phyloP scores from a whole-genome alignment of 2,329 filamentous ascomycete species.

The Colletotrichum sidae region DNA sequence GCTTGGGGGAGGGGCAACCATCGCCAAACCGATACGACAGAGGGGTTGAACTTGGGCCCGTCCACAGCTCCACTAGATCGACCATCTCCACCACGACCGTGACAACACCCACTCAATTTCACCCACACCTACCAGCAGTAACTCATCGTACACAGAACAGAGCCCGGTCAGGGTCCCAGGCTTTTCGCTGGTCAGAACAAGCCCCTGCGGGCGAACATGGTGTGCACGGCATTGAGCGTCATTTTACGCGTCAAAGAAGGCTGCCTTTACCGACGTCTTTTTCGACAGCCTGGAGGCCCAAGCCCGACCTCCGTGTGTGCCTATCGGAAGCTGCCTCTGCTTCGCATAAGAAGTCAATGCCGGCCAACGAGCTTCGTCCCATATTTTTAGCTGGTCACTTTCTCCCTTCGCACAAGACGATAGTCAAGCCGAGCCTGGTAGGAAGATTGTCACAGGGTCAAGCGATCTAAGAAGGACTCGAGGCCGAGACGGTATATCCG shows the following conservation, averaged over 20 bases:
- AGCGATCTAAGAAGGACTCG: not conserved
- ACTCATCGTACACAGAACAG: not conserved
- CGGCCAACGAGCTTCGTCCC: constrained; percentile 16
- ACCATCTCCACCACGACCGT: constrained; percentile 26
- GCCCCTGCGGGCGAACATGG: not conserved
- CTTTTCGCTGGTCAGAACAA: constrained; percentile 18
- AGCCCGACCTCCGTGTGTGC: constrained; percentile 5
- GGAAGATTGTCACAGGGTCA: constrained; percentile 3
- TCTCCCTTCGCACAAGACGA: constrained; percentile 4
- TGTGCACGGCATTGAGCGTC: constrained; percentile 17
- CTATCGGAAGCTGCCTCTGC: constrained; percentile 8
- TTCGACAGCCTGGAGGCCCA: no score
- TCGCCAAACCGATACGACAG: constrained; percentile 24
- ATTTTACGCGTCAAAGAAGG: constrained; percentile 17
- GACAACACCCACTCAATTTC: constrained; percentile 22
- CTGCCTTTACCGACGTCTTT: constrained; percentile 19
- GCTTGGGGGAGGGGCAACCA: constrained; percentile 31
- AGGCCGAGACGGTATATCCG: constrained; percentile 1
- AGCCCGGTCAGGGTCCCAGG: constrained; percentile 9
- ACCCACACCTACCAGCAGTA: constrained; percentile 11
- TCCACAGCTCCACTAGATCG: constrained; percentile 33
- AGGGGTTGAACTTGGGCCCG: constrained; percentile 21
- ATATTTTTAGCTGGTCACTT: constrained; percentile 7
- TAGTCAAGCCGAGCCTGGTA: constrained; percentile 21
- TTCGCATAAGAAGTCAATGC: constrained; percentile 28